Base-by-base conservation (phyloP, 1,139 yeast species). In the Geotrichum reessii region DNA sequence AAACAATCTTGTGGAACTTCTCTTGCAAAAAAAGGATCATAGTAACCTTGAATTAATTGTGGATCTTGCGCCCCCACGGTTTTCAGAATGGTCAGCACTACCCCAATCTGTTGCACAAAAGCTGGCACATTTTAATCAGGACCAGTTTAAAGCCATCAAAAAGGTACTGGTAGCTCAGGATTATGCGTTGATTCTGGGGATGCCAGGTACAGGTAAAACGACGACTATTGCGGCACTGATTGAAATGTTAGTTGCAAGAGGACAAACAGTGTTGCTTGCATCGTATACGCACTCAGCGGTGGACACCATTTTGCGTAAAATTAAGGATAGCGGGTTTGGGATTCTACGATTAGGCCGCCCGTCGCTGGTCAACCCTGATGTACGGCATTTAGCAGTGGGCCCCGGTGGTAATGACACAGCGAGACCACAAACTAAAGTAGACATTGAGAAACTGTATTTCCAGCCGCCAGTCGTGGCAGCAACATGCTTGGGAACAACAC, bases 171-270 rank as follows among this genome's bases (percentile, higher is more conserved):
- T 78, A 19, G 80, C 95, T 0, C 73, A 85, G 54, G 96, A 92
- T 69, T 93, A 88, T 69, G 78, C 93, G 1, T 76, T 93, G 64
- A 81, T 93, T 42, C 74, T 92, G 59, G 99, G 99, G 0, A 93
- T 95, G 99, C 99, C 99, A 0, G 99, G 99, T 1, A 93, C 99
- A 0, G 99, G 99, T n/a, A 93, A 93, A 69, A 93, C 99, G 0
- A 92, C 98, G 0, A 87, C 93, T 0, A 90, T 93, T 61, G 89
- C 96, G 0, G 85, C 86, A 51, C 70, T 93, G 17, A 86, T 92
- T 51, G 77, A 80, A 60, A 74, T 80, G 47, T 72, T 93, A 40
- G 87, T 86, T 0, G 71, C 73, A 0, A 78, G 78, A 44, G 84
- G 83, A 1, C 87, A 87, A 66, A 77, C 89, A 0, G 86, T 93